A percentile compares a stretch with the other conserved stretches of the same genome.
These are phyloP conservation scores for Cercospora sp. DNA, from an alignment of 2,329 filamentous ascomycete genomes.

Conservation along the genomic window DNA sequence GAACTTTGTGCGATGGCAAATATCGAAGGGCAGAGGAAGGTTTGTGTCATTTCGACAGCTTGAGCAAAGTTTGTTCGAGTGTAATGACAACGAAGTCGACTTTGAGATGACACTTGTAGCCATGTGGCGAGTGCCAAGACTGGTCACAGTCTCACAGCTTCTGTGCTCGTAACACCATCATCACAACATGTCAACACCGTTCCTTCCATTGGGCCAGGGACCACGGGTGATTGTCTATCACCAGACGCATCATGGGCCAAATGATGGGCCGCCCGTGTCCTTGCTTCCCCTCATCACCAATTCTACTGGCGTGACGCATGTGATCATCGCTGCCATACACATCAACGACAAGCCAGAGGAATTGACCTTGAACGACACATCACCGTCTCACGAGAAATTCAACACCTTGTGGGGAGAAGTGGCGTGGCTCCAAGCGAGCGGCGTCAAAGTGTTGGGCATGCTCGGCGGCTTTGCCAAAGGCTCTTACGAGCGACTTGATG, in stretches of 20 bases:
- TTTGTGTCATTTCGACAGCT: neutral
- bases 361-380: slow-evolving; percentile 79
- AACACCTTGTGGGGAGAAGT: slow-evolving; percentile 77
- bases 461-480: slow-evolving; percentile 81
- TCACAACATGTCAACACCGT: slow-evolving; percentile 20
- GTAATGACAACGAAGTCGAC: neutral
- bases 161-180: neutral
- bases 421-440: slow-evolving; percentile 66
- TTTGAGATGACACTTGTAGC: neutral
- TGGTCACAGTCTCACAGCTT: neutral
- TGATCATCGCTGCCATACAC: slow-evolving; percentile 85
- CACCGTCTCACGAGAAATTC: slow-evolving; percentile 64
- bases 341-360: slow-evolving; percentile 67
- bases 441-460: slow-evolving; percentile 82
- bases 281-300: slow-evolving; percentile 62
- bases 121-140: neutral
- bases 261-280: slow-evolving; percentile 57
- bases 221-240: slow-evolving; percentile 60
- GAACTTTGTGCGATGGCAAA: neutral
- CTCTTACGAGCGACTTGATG: slow-evolving; percentile 60
- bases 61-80: neutral
- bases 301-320: slow-evolving; percentile 69
- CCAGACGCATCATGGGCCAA: slow-evolving; percentile 62
- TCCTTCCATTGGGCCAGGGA: slow-evolving; percentile 41
- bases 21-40: neutral